Percentiles rank a stretch among this genome's conserved stretches.
These are phyloP conservation scores for Hevea brasiliensis DNA, from an alignment of 345 rosid species.

Conservation along the genomic window DNA sequence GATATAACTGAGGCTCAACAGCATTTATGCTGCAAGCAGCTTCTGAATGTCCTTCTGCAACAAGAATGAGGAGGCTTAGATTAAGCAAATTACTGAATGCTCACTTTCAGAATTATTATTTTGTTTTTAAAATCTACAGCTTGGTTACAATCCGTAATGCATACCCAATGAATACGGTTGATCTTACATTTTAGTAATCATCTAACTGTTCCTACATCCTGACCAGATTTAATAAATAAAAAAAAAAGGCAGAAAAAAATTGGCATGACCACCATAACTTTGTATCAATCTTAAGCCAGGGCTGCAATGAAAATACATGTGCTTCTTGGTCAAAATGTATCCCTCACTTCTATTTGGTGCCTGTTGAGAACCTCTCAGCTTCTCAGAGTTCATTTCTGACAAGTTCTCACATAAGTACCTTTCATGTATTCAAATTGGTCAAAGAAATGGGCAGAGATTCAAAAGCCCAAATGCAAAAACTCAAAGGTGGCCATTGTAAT, in stretches of 20 bases:
- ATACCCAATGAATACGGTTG: not conserved
- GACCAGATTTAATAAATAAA: too few relatives aligned
- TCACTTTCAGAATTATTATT: not conserved
- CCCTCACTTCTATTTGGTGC: too few relatives aligned
- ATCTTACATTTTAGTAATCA: not conserved
- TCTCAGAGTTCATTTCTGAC: not conserved
- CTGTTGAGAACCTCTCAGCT: too few relatives aligned
- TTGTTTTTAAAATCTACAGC: too few relatives aligned
- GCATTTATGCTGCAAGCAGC: slow-evolving; percentile 52
- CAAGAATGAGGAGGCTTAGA: not conserved
- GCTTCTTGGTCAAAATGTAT: too few relatives aligned
- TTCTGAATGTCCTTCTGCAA: slow-evolving; percentile 70
- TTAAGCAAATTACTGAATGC: not conserved
- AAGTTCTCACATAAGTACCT: too few relatives aligned
- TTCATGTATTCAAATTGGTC: not conserved
- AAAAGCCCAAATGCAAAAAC: not conserved
- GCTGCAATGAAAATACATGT: too few relatives aligned
- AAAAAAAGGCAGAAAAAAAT: too few relatives aligned
- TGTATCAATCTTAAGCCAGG: too few relatives aligned
- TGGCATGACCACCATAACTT: too few relatives aligned
- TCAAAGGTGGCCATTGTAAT: not conserved
- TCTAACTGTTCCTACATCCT: too few relatives aligned
- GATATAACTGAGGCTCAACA: not conserved
- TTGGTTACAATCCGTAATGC: not conserved
- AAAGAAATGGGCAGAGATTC: not conserved